Conservation (phyloP, 345 rosid species). For the Syzygium grande region DNA sequence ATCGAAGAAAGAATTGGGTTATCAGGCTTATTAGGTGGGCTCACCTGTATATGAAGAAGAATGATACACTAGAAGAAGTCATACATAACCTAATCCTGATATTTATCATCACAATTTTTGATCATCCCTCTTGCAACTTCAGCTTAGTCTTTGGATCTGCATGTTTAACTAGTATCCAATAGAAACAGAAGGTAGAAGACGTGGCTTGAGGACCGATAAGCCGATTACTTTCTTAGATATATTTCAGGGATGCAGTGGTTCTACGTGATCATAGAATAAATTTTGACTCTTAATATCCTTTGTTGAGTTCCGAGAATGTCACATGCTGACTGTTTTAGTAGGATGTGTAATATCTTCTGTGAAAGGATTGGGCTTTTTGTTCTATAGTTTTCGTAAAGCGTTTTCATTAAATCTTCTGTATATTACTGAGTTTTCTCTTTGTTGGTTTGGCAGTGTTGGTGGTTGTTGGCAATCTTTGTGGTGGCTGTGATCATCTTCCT, state of each 20-base stretch:
- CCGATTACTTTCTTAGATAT: neutral
- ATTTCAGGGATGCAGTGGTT: neutral
- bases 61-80: neutral
- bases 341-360: neutral
- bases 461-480: conserved; percentile 43
- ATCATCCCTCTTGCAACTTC: neutral
- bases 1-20: neutral
- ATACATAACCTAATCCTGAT: neutral
- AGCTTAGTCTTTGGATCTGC: neutral
- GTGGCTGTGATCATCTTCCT: conserved; percentile 32
- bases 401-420: neutral
- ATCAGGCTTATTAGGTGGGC: neutral
- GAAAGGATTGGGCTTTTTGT: neutral
- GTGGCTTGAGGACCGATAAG: neutral
- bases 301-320: neutral
- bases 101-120: neutral
- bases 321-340: neutral
- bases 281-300: neutral
- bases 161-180: neutral
- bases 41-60: neutral
- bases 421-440: neutral
- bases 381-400: neutral
- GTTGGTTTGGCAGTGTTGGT: conserved; percentile 58
- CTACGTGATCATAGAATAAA: neutral
- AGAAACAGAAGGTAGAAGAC: neutral